Base-by-base conservation (phyloP, 1,284 basidiomycete species). In the Papiliotrema terrestris region DNA sequence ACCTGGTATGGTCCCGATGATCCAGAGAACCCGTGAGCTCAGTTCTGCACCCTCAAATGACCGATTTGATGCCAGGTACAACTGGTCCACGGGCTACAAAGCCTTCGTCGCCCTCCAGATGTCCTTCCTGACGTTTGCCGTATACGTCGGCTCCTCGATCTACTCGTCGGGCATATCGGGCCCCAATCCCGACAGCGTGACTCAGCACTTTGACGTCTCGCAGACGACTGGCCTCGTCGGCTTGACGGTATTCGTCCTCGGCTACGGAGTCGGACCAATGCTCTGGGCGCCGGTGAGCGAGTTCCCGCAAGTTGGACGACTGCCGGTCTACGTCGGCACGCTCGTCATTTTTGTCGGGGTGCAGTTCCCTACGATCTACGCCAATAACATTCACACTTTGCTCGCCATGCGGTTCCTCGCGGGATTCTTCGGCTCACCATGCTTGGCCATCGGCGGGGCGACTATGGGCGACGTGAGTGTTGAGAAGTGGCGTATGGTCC, bases 91-190 rank as follows among this genome's bases (percentile, higher is more conserved):
- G 8, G 22, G 25, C 3, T 61, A 69, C 54, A 67, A 66, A 49
- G 52, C n/a, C 37, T 62, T 52, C 38, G 49, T 62, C 2, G 59
- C 58, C 3, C 36, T 54, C 38, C 50, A 56, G 20, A 58, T 63
- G 44, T 59, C 58, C 13, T 54, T 71, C 39, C 52, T 71, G 29
- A 71, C 69, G 6, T 74, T 83, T 45, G 82, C 83, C 60, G 77
- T 81, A 6, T 86, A 84, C 66, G 78, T 84, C 54, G 84, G 84
- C 14, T 80, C 80, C 51, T 80, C 79, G 2, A 82, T 84, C 43
- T 78, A 78, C 45, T 83, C 83, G 0, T 83, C 83, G 1, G 80
- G 81, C 1, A 71, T 84, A 32, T 3, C 35, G 5, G 48, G 48
- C n/a, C 48, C 48, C 3, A 49, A 45, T 20, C 23, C 46, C 14